These are phyloP conservation scores for Euclidium syriacum DNA, from an alignment of 345 rosid species.

Conservation along the genomic window DNA sequence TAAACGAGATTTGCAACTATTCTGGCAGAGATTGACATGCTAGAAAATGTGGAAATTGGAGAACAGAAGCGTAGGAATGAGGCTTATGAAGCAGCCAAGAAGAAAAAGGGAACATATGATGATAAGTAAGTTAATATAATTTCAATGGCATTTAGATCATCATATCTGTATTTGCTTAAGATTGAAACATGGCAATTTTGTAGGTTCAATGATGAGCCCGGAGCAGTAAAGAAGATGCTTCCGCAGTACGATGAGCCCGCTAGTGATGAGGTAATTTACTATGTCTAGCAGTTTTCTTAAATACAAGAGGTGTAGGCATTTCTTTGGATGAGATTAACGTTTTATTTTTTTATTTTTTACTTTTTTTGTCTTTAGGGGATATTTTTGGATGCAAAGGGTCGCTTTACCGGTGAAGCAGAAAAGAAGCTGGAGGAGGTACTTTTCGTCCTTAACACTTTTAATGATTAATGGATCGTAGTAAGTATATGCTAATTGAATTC, in stretches of 20 bases:
- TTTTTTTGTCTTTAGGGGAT: slow-evolving; percentile 54
- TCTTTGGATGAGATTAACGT: neutral
- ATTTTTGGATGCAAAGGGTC: slow-evolving; percentile 76
- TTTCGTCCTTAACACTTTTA: neutral
- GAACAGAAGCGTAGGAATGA: slow-evolving; percentile 89
- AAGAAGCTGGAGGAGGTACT: slow-evolving; percentile 87
- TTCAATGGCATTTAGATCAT: slow-evolving; percentile 14
- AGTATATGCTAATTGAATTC: slow-evolving; percentile 8
- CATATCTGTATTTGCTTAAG: neutral
- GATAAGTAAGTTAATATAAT: slow-evolving; percentile 56
- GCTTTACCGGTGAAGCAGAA: slow-evolving; percentile 86
- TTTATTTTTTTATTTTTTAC: too few species aligned
- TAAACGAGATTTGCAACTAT: slow-evolving; percentile 36
- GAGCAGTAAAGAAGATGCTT: slow-evolving; percentile 72
- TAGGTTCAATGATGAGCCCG: slow-evolving; percentile 86
- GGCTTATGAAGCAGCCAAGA: slow-evolving; percentile 89
- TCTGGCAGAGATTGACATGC: slow-evolving; percentile 85
- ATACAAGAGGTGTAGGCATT: neutral
- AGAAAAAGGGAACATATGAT: slow-evolving; percentile 67
- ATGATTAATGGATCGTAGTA: slow-evolving; percentile 7
- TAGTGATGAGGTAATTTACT: slow-evolving; percentile 60
- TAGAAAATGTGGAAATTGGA: slow-evolving; percentile 97
- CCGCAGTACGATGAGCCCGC: slow-evolving; percentile 85
- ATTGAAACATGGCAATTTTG: slow-evolving; percentile 9
- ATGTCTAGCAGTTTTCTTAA: neutral